phyloP scores from a whole-genome alignment of 805 yeast species.

The Helenozyma baotianmanensis region DNA sequence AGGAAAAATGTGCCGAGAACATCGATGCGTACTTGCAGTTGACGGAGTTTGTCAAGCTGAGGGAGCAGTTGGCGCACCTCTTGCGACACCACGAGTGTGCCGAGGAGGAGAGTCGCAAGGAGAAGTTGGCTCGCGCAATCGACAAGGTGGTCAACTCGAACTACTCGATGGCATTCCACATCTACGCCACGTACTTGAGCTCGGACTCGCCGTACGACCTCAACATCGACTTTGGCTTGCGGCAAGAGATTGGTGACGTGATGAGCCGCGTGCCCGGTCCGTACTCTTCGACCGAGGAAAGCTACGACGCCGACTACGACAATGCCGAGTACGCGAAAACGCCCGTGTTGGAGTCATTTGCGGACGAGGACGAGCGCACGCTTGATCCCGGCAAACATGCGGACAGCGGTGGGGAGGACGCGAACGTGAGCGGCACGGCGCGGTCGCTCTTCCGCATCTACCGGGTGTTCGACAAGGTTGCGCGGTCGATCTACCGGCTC shows the following conservation, averaged over 20 bases:
- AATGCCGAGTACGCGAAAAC: constrained; percentile 10
- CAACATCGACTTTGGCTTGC: constrained; percentile 57
- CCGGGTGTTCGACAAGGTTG: constrained; percentile 44
- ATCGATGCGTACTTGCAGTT: constrained; percentile 66
- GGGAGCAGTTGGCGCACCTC: constrained; percentile 40
- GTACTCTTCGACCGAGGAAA: no score
- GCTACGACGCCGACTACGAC: constrained; percentile 6
- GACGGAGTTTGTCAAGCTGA: constrained; percentile 45
- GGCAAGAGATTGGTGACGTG: constrained; percentile 39
- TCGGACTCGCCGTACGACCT: constrained; percentile 64
- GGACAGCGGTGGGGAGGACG: constrained; percentile 1
- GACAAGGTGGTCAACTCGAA: constrained; percentile 47
- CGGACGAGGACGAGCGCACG: not conserved
- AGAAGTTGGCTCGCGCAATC: constrained; percentile 7
- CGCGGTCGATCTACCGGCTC: constrained; percentile 47
- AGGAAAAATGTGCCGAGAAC: constrained; percentile 69
- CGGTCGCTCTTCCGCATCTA: constrained; percentile 5
- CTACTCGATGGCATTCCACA: constrained; percentile 55
- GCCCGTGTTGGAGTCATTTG: constrained; percentile 4
- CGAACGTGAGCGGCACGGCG: constrained; percentile 1
- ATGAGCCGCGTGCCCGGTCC: constrained; percentile 14
- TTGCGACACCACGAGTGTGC: constrained; percentile 5
- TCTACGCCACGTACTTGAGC: constrained; percentile 62
- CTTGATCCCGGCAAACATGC: not conserved
- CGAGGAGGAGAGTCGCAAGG: constrained; percentile 15